A percentile compares a stretch with the other conserved stretches of the same genome.
Conservation (phyloP, 768 basidiomycete species). For the Mycena venus region DNA sequence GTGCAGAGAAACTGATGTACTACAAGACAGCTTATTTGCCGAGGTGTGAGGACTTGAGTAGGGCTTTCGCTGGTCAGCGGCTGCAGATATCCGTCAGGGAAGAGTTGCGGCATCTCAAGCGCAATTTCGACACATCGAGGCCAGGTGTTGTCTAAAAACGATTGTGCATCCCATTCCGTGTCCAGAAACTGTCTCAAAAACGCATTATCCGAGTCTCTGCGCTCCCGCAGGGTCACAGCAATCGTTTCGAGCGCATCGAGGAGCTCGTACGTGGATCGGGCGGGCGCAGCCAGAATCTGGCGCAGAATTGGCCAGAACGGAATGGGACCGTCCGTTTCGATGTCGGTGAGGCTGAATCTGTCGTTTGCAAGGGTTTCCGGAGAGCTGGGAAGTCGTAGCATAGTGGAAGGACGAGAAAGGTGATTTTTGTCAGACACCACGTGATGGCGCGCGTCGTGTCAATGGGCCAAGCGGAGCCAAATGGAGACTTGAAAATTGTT, state of each 20-base stretch:
- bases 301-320: conserved; percentile 24
- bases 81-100: conserved; percentile 9
- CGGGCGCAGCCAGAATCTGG: background rate
- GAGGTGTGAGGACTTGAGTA: background rate
- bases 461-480: background rate
- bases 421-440: no score
- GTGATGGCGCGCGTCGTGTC: background rate
- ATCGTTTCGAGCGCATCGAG: conserved; percentile 28
- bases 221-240: conserved; percentile 14
- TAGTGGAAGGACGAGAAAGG: background rate
- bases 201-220: background rate
- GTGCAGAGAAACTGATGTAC: conserved; percentile 32
- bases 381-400: conserved; percentile 24
- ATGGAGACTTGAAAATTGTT: background rate
- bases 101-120: conserved; percentile 25
- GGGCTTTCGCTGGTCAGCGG: background rate
- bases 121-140: conserved; percentile 20
- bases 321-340: conserved; percentile 3
- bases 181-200: conserved; percentile 13
- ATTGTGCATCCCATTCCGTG: background rate
- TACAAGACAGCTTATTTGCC: conserved; percentile 26
- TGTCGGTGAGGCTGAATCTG: conserved; percentile 25
- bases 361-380: background rate
- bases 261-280: conserved; percentile 3
- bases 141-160: conserved; percentile 21